Base-by-base conservation (phyloP, 768 basidiomycete species). In the Neoboletus brunneissimus region DNA sequence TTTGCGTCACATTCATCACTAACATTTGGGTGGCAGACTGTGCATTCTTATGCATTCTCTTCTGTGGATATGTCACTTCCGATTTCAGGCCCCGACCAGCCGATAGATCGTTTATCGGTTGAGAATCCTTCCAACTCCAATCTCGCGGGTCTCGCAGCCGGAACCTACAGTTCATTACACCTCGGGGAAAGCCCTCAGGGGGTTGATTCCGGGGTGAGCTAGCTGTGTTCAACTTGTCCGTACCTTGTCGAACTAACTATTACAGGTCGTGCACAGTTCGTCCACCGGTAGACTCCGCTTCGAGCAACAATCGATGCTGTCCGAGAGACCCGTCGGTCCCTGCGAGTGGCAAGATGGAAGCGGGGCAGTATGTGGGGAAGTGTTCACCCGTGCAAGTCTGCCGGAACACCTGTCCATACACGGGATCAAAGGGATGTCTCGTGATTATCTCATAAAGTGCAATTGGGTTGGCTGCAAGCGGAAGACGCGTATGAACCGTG, bases 351-450 rank as follows among this genome's bases (percentile, higher is more conserved):
- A 10, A 20, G 0, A 13, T 3, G 38, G 5, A 10, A 31, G 53
- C 5, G 59, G 57, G 5, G 5, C 10, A 16, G 0, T 57, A 5
- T 67, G 65, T 20, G 22, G 20, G 2, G 25, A 45, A 3, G 0
- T 3, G 5, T 1, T 69, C 41, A 59, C 49, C 0, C 1, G 0
- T 1, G 25, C 3, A 45, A 45, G 2, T 22, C 48, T 65, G 29
- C 31, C 65, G 0, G 50, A 1, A 4, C 68, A 68, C 48, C 50
- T 68, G 11, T 32, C 58, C 0, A 8, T 11, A 1, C 67, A 68
- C 9, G 58, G 52, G 15, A 60, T 70, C 29, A 57, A 20, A 27
- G 45, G 59, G 0, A 43, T 12, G 47, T 0, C 38, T 38, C 66
- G 65, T 9, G 1, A 18, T 22, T 0, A 0, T 1, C 29, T 0